Evolutionary conservation across 1,284 basidiomycete species (phyloP).

Genomic region (Fomes fomentarius): DNA sequence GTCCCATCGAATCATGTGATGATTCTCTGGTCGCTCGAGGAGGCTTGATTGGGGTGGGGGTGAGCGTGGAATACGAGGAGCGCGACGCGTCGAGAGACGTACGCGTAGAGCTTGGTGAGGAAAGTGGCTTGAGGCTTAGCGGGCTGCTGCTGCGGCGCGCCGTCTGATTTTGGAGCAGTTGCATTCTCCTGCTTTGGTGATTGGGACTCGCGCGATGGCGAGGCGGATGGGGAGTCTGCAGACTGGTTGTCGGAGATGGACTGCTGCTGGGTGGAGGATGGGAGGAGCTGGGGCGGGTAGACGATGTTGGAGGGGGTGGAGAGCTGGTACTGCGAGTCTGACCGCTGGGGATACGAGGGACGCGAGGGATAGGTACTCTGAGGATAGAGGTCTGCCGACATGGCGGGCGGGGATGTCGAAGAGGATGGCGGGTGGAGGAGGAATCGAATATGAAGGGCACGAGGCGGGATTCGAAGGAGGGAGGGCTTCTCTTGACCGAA

Average conservation of each 20-base stretch:
- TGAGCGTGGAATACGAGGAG: conserved; percentile 12
- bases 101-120: conserved; percentile 92
- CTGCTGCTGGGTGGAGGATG: conserved; percentile 38
- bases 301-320: conserved; percentile 36
- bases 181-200: conserved; percentile 41
- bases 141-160: conserved; percentile 48
- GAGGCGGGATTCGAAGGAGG: conserved; percentile 35
- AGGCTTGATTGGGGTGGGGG: conserved; percentile 48
- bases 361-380: conserved; percentile 52
- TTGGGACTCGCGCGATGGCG: conserved; percentile 33
- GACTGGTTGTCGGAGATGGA: conserved; percentile 52
- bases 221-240: conserved; percentile 34
- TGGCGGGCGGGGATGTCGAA: conserved; percentile 39
- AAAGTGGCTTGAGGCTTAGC: conserved; percentile 87
- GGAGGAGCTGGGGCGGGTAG: conserved; percentile 51
- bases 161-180: conserved; percentile 49
- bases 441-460: conserved; percentile 33
- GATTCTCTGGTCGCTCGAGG: conserved; percentile 83
- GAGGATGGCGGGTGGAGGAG: conserved; percentile 31
- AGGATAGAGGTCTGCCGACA: conserved; percentile 70
- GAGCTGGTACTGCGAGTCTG: conserved; percentile 35
- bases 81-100: conserved; percentile 40
- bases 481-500: conserved; percentile 41
- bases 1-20: conserved; percentile 93
- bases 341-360: conserved; percentile 33